phyloP scores from a whole-genome alignment of 176 grass and related monocot genomes.

The Eragrostis nindensis region DNA sequence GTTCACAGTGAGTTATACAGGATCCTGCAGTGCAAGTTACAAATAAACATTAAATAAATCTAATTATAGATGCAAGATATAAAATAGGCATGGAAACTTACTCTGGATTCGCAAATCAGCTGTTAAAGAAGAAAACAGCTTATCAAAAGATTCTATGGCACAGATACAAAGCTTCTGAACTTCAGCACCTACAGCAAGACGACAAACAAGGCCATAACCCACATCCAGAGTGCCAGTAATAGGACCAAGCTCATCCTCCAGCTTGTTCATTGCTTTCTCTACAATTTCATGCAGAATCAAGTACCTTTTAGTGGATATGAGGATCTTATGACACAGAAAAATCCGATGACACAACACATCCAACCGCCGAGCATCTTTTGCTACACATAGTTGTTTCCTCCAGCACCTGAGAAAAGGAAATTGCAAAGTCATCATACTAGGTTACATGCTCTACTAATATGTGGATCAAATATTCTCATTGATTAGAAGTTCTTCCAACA shows the following conservation, averaged over 20 bases:
- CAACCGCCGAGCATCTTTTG: slow-evolving; percentile 50
- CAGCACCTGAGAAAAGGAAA: slow-evolving; percentile 46
- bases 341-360: slow-evolving; percentile 60
- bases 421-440: not conserved
- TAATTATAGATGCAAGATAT: slow-evolving; percentile 5
- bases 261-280: slow-evolving; percentile 57
- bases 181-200: slow-evolving; percentile 46
- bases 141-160: slow-evolving; percentile 44
- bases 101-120: slow-evolving; percentile 7
- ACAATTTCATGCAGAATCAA: slow-evolving; percentile 52
- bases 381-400: slow-evolving; percentile 63
- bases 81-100: slow-evolving; percentile 27
- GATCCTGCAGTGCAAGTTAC: slow-evolving; percentile 27
- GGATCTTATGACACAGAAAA: slow-evolving; percentile 60
- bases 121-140: slow-evolving; percentile 33
- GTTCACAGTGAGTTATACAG: not conserved
- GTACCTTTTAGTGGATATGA: slow-evolving; percentile 52
- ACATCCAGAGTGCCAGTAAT: slow-evolving; percentile 37
- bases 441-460: not conserved
- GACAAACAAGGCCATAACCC: slow-evolving; percentile 51
- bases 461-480: not conserved
- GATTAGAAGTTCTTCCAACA: too few relatives aligned
- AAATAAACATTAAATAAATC: not conserved
- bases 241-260: slow-evolving; percentile 51
- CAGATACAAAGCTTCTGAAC: slow-evolving; percentile 54